Conservation (phyloP, 2,329 filamentous ascomycete genomes). For the Ophiostoma perfectum region DNA sequence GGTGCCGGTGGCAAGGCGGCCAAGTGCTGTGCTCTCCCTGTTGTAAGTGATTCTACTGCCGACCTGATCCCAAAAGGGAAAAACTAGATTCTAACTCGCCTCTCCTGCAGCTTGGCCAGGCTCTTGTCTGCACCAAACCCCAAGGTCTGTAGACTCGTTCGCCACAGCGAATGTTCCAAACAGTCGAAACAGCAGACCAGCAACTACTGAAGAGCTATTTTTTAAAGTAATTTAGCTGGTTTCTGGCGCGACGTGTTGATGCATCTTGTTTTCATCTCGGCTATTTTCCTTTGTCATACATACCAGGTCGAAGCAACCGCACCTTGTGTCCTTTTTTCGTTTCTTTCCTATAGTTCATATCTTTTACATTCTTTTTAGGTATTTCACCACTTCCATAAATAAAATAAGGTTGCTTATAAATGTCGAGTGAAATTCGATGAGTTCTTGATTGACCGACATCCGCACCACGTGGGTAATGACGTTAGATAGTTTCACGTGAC, state of each 20-base stretch:
- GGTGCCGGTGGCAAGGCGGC: not conserved
- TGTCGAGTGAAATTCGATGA: too few relatives aligned
- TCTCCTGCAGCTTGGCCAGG: not conserved
- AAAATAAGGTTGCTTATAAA: not conserved
- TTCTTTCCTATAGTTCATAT: not conserved
- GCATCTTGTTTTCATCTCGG: not conserved
- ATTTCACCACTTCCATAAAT: not conserved
- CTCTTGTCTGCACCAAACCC: not conserved
- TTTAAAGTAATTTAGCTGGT: not conserved
- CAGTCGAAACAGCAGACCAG: not conserved
- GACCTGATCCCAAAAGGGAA: not conserved
- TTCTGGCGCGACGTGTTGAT: not conserved
- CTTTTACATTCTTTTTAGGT: not conserved
- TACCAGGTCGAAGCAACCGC: not conserved
- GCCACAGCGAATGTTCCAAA: not conserved
- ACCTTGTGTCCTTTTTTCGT: not conserved
- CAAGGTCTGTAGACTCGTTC: not conserved
- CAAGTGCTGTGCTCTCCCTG: not conserved
- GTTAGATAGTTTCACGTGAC: not conserved
- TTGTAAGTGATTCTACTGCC: not conserved
- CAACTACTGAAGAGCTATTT: not conserved
- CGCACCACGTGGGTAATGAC: conserved; percentile 4
- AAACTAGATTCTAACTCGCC: not conserved
- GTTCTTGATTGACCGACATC: not conserved
- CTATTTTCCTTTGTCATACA: not conserved